A percentile compares a stretch with the other conserved stretches of the same genome.
Evolutionary conservation across 2,329 filamentous ascomycete genomes (phyloP).

Genomic region (Chaetomium sp.): DNA sequence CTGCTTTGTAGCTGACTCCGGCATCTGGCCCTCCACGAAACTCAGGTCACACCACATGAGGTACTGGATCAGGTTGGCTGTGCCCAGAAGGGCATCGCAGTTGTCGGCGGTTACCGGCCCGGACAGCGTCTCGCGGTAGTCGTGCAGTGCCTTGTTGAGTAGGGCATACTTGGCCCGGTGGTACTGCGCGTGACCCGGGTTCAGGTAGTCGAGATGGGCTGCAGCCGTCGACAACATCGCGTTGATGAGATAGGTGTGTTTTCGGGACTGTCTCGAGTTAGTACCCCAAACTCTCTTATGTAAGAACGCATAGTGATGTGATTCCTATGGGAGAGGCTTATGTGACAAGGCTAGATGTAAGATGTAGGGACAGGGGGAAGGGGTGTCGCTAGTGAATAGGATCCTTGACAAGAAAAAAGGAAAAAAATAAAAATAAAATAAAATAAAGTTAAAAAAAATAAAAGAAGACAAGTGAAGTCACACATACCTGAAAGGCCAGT

Average conservation of each 20-base stretch:
- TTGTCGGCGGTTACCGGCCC: constrained; percentile 21
- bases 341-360: too few species aligned
- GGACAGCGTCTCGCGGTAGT: constrained; percentile 22
- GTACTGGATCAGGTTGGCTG: constrained; percentile 27
- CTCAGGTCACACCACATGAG: constrained; percentile 27
- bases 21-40: constrained; percentile 21
- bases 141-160: constrained; percentile 21
- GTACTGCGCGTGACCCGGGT: constrained; percentile 16
- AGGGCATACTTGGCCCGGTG: constrained; percentile 20
- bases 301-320: not conserved
- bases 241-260: constrained; percentile 26
- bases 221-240: constrained; percentile 18
- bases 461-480: not conserved
- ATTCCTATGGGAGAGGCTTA: too few species aligned
- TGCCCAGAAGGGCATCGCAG: constrained; percentile 23
- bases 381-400: too few species aligned
- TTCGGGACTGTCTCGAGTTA: constrained; percentile 3
- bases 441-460: not conserved
- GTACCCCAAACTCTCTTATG: not conserved
- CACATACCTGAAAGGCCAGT: constrained; percentile 25
- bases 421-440: too few species aligned
- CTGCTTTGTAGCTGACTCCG: not conserved
- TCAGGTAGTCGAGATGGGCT: constrained; percentile 16
- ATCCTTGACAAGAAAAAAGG: too few species aligned
- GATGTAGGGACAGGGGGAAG: too few species aligned